A percentile compares a stretch with the other conserved stretches of the same genome.
Conservation (phyloP, 768 basidiomycete genomes). For the Tricholoma flavovirens region DNA sequence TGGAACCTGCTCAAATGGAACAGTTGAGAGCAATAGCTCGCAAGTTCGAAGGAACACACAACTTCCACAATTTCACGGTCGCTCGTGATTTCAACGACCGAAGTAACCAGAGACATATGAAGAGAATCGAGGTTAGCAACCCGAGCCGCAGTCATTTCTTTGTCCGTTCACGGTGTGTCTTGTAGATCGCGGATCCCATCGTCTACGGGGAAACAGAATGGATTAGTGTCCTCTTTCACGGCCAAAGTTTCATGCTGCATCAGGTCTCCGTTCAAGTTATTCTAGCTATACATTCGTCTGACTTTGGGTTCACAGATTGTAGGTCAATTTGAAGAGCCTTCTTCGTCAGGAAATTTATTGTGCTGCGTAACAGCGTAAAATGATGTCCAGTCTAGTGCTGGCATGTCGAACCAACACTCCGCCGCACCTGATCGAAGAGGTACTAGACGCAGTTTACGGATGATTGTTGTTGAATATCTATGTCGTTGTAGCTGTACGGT, state of each 20-base stretch:
- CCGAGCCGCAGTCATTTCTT: background rate
- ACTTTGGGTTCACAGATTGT: constrained; percentile 39
- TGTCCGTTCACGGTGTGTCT: background rate
- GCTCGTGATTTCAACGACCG: constrained; percentile 79
- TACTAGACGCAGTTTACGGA: constrained; percentile 14
- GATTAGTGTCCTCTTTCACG: constrained; percentile 90
- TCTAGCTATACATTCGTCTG: background rate
- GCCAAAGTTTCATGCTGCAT: constrained; percentile 98
- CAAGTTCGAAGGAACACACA: constrained; percentile 84
- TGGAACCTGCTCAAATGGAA: constrained; percentile 45
- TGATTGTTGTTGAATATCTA: background rate
- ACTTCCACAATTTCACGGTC: constrained; percentile 97
- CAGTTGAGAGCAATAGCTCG: constrained; percentile 49
- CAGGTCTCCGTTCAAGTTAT: constrained; percentile 55
- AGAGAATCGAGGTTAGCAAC: constrained; percentile 63
- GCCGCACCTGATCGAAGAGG: constrained; percentile 67
- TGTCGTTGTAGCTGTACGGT: constrained; percentile 57
- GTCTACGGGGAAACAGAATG: constrained; percentile 92
- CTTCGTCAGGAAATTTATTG: constrained; percentile 7
- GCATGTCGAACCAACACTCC: constrained; percentile 74
- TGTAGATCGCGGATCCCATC: constrained; percentile 74
- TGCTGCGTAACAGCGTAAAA: constrained; percentile 73
- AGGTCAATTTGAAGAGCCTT: constrained; percentile 19
- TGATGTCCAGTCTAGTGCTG: constrained; percentile 87
- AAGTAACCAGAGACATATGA: constrained; percentile 84